Percentiles rank a stretch among this genome's conserved stretches.
These are phyloP conservation scores for Exserohilum turcica DNA, from an alignment of 2,329 filamentous ascomycete genomes.

Conservation along the genomic window DNA sequence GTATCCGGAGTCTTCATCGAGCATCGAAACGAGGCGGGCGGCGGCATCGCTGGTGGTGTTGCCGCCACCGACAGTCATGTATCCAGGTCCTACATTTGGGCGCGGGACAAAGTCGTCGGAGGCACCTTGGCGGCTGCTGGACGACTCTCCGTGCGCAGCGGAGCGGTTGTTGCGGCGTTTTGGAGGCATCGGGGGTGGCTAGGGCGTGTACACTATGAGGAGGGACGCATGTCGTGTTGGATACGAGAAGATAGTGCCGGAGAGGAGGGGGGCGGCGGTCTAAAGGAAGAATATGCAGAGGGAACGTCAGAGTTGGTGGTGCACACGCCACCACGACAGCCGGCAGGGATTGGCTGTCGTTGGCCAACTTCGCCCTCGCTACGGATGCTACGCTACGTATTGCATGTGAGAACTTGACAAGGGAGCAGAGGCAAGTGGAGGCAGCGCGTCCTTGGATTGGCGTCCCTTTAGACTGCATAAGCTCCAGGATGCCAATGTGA, in stretches of 20 bases:
- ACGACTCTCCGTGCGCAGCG: slow-evolving; percentile 33
- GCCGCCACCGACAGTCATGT: slow-evolving; percentile 87
- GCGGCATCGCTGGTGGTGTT: slow-evolving; percentile 77
- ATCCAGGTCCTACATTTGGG: slow-evolving; percentile 60
- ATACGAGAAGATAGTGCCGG: slow-evolving; percentile 6
- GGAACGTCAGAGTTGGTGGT: slow-evolving; percentile 20
- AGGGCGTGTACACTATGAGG: slow-evolving; percentile 20
- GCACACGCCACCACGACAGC: slow-evolving; percentile 17
- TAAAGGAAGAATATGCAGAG: slow-evolving; percentile 20
- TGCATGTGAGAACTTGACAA: slow-evolving; percentile 1
- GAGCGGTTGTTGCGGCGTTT: slow-evolving; percentile 29
- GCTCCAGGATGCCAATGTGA: background rate
- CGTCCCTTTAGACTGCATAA: background rate
- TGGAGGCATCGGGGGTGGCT: slow-evolving; percentile 35
- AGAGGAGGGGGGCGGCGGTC: slow-evolving; percentile 17
- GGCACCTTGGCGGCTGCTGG: slow-evolving; percentile 32
- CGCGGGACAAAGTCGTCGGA: slow-evolving; percentile 33
- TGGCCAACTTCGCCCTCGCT: slow-evolving; percentile 4
- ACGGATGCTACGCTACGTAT: slow-evolving; percentile 5
- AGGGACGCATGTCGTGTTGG: slow-evolving; percentile 39
- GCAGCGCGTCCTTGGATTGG: background rate
- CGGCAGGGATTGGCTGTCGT: slow-evolving; percentile 17
- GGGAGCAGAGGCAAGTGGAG: background rate
- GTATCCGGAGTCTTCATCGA: slow-evolving; percentile 91
- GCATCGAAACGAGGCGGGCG: slow-evolving; percentile 75